Evolutionary conservation across 176 grass and related monocot species (phyloP).

Genomic region (Themeda triandra): DNA sequence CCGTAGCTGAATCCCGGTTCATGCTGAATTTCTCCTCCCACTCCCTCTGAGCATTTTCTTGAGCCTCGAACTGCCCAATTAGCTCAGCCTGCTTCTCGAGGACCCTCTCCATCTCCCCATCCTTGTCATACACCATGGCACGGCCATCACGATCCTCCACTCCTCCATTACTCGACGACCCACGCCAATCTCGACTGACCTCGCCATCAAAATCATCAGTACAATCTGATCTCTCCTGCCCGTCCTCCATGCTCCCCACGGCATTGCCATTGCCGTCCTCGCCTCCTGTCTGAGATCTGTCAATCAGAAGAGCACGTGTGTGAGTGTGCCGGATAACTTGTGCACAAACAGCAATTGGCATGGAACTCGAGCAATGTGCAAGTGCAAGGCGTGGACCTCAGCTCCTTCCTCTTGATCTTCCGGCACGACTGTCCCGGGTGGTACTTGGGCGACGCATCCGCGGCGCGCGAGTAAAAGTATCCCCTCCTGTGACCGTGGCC

Average conservation of each 20-base stretch:
- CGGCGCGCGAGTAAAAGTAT: constrained; percentile 39
- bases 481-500: constrained; percentile 47
- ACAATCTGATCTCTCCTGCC: constrained; percentile 29
- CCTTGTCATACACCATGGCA: constrained; percentile 33
- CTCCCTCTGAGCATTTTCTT: constrained; percentile 96
- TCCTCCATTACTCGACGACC: constrained; percentile 17
- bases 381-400: constrained; percentile 54
- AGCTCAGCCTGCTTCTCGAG: constrained; percentile 84
- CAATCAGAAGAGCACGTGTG: neutral
- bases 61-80: constrained; percentile 67
- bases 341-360: neutral
- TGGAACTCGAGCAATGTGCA: neutral
- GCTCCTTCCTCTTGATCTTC: constrained; percentile 77
- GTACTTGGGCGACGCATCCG: constrained; percentile 81
- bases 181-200: constrained; percentile 33
- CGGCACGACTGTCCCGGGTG: constrained; percentile 82
- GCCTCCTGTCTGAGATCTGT: constrained; percentile 43
- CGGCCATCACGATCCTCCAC: neutral
- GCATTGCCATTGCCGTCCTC: constrained; percentile 16
- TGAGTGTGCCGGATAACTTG: constrained; percentile 13
- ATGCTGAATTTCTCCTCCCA: constrained; percentile 85
- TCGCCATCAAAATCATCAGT: constrained; percentile 53
- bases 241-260: constrained; percentile 20
- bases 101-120: constrained; percentile 78
- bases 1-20: constrained; percentile 24